Conservation (phyloP, 345 rosid genomes). For the Reutealis trisperma region DNA sequence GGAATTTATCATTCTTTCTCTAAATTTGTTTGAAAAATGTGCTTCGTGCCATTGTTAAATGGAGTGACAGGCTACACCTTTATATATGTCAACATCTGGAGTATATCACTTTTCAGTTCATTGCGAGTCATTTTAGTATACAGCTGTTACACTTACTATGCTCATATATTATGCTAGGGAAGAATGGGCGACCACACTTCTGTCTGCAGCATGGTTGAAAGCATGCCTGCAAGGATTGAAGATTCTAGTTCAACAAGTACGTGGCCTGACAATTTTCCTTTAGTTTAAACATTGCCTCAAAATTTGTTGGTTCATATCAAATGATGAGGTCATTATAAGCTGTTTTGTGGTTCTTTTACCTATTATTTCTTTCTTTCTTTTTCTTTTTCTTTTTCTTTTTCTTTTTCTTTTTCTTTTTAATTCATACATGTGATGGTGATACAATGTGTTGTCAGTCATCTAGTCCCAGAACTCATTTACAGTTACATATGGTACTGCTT, state of each 20-base stretch:
- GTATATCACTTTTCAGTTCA: neutral
- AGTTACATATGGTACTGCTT: neutral
- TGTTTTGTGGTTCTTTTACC: neutral
- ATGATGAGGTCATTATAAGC: neutral
- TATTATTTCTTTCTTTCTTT: neutral
- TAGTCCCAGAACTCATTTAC: neutral
- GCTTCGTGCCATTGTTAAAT: neutral
- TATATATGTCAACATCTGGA: neutral
- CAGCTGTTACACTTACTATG: neutral
- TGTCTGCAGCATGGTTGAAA: neutral
- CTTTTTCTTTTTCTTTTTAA: neutral
- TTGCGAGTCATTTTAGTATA: neutral
- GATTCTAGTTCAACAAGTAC: slow-evolving; percentile 20
- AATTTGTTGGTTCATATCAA: neutral
- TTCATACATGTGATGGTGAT: no score
- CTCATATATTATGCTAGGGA: slow-evolving; percentile 13
- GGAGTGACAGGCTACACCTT: neutral
- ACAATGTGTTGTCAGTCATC: neutral
- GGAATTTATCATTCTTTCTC: neutral
- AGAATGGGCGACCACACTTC: slow-evolving; percentile 18
- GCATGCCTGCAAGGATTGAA: slow-evolving; percentile 15
- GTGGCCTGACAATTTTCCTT: neutral
- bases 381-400: no score
- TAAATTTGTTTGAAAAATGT: slow-evolving; percentile 4
- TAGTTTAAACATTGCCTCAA: neutral